Evolutionary conservation across 1,139 yeast genomes (phyloP).

Genomic region (Sugiyamaella castrensis): DNA sequence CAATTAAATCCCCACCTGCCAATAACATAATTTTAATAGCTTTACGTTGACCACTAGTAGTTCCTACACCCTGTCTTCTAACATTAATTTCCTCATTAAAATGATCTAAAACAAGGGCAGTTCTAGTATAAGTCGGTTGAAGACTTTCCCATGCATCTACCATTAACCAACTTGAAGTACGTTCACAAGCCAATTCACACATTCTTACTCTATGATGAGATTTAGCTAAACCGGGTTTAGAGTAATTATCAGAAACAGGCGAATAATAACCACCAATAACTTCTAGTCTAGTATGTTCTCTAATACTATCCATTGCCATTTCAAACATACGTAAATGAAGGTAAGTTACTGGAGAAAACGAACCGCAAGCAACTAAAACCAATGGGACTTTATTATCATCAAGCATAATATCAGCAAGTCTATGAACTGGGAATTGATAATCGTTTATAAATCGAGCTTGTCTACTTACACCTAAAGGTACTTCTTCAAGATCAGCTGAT

Average conservation of each 20-base stretch:
- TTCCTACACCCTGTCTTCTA: slow-evolving; percentile 79
- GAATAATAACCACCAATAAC: slow-evolving; percentile 96
- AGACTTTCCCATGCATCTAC: slow-evolving; percentile 99
- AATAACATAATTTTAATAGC: slow-evolving; percentile 94
- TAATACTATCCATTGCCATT: slow-evolving; percentile 94
- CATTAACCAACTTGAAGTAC: slow-evolving; percentile 97
- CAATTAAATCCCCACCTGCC: slow-evolving; percentile 97
- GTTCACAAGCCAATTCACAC: slow-evolving; percentile 97
- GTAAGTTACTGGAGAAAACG: slow-evolving; percentile 93
- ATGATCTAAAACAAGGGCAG: slow-evolving; percentile 94
- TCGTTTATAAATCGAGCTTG: slow-evolving; percentile 69
- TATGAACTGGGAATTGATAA: slow-evolving; percentile 81
- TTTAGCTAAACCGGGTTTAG: slow-evolving; percentile 88
- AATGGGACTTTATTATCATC: slow-evolving; percentile 83
- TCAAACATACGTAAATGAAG: slow-evolving; percentile 95
- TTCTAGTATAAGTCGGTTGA: slow-evolving; percentile 86
- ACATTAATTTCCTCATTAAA: slow-evolving; percentile 93
- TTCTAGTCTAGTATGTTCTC: slow-evolving; percentile 89
- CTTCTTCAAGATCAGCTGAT: slow-evolving; percentile 93
- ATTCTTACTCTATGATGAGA: slow-evolving; percentile 88
- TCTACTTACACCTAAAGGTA: slow-evolving; percentile 87
- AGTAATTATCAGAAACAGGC: slow-evolving; percentile 94
- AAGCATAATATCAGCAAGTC: slow-evolving; percentile 66
- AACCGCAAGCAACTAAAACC: slow-evolving; percentile 95
- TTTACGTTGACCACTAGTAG: slow-evolving; percentile 67